Conservation (phyloP, 257 asterid species). For the Plantago ovata region DNA sequence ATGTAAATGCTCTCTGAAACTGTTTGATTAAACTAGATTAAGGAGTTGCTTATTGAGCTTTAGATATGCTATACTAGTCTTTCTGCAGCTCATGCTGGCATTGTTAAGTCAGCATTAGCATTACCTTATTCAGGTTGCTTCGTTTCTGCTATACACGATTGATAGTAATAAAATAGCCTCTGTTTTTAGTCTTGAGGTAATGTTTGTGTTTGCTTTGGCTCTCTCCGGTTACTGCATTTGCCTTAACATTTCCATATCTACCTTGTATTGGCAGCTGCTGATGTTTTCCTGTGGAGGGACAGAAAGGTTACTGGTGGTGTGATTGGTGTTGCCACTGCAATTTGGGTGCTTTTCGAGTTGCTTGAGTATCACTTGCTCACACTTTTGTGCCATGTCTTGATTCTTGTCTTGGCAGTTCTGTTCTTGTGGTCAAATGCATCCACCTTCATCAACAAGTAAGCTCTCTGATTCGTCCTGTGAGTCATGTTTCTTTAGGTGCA, state of each 20-base stretch:
- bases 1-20: too few relatives aligned
- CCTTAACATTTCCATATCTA: not conserved
- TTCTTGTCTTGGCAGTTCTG: constrained; percentile 59
- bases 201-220: too few relatives aligned
- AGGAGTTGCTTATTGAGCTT: too few relatives aligned
- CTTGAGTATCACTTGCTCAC: constrained; percentile 82
- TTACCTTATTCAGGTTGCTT: too few relatives aligned
- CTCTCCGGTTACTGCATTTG: too few relatives aligned
- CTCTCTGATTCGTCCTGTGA: not conserved
- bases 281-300: constrained; percentile 90
- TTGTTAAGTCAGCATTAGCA: too few relatives aligned
- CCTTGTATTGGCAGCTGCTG: constrained; percentile 63
- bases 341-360: constrained; percentile 92
- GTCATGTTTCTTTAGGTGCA: not conserved
- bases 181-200: too few relatives aligned
- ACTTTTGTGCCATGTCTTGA: constrained; percentile 76
- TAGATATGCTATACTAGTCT: too few relatives aligned
- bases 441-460: constrained; percentile 73
- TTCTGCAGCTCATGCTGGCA: too few relatives aligned
- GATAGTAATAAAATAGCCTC: too few relatives aligned
- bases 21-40: too few relatives aligned
- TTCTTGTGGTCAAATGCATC: constrained; percentile 89
- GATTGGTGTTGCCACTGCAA: constrained; percentile 71
- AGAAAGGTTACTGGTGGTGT: constrained; percentile 74
- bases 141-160: too few relatives aligned